Percentiles rank a stretch among this genome's conserved stretches.
Evolutionary conservation across 2,329 filamentous ascomycete genomes (phyloP).

Genomic region (Coleophoma eucalyptorum): DNA sequence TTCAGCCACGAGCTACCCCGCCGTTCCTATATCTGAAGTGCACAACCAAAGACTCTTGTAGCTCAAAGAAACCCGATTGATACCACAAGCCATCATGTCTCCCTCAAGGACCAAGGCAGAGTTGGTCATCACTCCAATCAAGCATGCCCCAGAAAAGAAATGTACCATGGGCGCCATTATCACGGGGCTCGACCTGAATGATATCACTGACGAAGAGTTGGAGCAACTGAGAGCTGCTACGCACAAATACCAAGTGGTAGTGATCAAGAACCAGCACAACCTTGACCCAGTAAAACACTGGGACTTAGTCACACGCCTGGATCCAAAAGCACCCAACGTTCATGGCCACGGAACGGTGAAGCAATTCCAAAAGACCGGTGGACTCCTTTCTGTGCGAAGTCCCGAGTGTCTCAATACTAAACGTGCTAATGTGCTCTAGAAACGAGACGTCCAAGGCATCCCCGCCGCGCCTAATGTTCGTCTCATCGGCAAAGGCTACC

Average conservation of each 20-base stretch:
- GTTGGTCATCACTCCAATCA: constrained; percentile 11
- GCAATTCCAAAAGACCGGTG: constrained; percentile 35
- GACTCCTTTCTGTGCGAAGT: constrained; percentile 29
- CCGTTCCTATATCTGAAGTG: too few relatives aligned
- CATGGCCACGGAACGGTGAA: constrained; percentile 38
- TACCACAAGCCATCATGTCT: constrained; percentile 8
- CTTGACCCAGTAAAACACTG: constrained; percentile 38
- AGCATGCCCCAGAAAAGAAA: constrained; percentile 17
- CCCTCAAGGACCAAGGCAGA: constrained; percentile 11
- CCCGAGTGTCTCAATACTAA: too few relatives aligned
- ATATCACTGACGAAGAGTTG: constrained; percentile 34
- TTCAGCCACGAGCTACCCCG: too few relatives aligned
- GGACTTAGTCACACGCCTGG: constrained; percentile 39
- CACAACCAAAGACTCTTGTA: too few relatives aligned
- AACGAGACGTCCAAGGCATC: constrained; percentile 31
- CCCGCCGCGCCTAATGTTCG: constrained; percentile 40
- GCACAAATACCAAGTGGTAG: constrained; percentile 38
- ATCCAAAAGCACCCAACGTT: constrained; percentile 34
- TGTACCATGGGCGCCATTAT: constrained; percentile 32
- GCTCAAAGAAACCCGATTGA: too few relatives aligned
- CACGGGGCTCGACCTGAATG: constrained; percentile 32
- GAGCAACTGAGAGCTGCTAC: constrained; percentile 32
- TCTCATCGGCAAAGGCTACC: constrained; percentile 40
- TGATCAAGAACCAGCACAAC: constrained; percentile 38
- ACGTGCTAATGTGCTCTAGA: constrained; percentile 10